Evolutionary conservation across 805 yeast genomes (phyloP), one percentile per base, ranked within the genome.

Genomic region (Metschnikowia matae): DNA sequence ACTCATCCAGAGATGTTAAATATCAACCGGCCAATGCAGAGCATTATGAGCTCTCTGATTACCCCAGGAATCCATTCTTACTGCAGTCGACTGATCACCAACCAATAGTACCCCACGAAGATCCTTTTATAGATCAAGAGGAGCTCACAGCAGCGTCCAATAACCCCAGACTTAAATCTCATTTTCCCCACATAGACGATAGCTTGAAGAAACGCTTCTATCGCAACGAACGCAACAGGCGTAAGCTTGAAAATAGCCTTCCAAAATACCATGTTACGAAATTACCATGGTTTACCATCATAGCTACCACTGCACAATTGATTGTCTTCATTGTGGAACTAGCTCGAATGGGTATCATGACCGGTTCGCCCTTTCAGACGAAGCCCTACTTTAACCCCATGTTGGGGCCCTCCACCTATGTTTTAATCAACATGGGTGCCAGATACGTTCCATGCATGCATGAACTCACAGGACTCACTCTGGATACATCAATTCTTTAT

Each of bases 381-480:
- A 65, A 82, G 56, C 91, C 91, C 4, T 78, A 81, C 53, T 83
- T 85, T 70, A 85, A 85, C 62, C 91, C 90, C 5, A 85, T 85
- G 90, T 62, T 85, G 26, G 91, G 91, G 1, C 91, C 91, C 11
- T 83, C 89, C 2, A 68, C 84, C 0, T 83, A 83, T 58, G 69
- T 84, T 1, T 74, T 81, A 60, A 83, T 85, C 50, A 79, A 82
- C 56, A 77, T 83, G 78, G 91, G 91, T 1, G 84, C 89, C 2
- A 64, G 90, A 31, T 85, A 83, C 62, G 74, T 79, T 1, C 89
- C 90, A 0, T 85, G 91, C 61, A 83, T 85, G 89, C 79, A 78
- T 41, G 59, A 63, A 37, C 71, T 84, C 23, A 59, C 63, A 26
- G 76, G 74, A 3, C 62, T 83, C 45, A 83, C 89, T 6, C 71